Percentiles rank a stretch among this genome's conserved stretches.
These are phyloP conservation scores for Alternaria longipes DNA, from an alignment of 2,329 filamentous ascomycete species.

Conservation along the genomic window DNA sequence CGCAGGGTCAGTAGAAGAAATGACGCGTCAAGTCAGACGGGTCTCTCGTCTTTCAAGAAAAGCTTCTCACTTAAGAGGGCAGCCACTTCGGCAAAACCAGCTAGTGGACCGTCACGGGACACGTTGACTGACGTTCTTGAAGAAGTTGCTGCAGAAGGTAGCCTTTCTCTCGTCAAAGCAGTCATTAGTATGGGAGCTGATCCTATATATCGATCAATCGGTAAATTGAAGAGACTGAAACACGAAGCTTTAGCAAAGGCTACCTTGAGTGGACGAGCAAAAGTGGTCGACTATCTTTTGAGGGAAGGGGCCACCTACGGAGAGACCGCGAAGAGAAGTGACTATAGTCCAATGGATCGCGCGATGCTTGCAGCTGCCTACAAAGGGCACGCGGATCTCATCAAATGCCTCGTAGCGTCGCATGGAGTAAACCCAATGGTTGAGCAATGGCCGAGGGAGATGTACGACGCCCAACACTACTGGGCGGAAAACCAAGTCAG, in stretches of 20 bases:
- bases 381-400: conserved; percentile 27
- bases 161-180: conserved; percentile 24
- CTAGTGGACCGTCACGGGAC: conserved; percentile 13
- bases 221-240: conserved; percentile 24
- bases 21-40: conserved; percentile 13
- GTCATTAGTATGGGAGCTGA: conserved; percentile 20
- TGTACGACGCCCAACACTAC: conserved; percentile 29
- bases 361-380: conserved; percentile 26
- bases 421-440: conserved; percentile 30
- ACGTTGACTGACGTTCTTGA: conserved; percentile 22
- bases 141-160: conserved; percentile 27
- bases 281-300: conserved; percentile 26
- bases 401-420: conserved; percentile 20
- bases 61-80: conserved; percentile 23
- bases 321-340: conserved; percentile 21
- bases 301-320: conserved; percentile 27
- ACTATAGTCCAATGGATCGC: conserved; percentile 23
- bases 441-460: conserved; percentile 31
- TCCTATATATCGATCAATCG: conserved; percentile 16
- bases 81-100: conserved; percentile 11
- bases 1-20: conserved; percentile 18
- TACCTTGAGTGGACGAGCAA: conserved; percentile 22
- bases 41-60: conserved; percentile 16
- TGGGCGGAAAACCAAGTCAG: conserved; percentile 26
- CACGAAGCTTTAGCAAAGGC: conserved; percentile 31